Evolutionary conservation across 1,284 basidiomycete species (phyloP).

Genomic region (Melampsora americana): DNA sequence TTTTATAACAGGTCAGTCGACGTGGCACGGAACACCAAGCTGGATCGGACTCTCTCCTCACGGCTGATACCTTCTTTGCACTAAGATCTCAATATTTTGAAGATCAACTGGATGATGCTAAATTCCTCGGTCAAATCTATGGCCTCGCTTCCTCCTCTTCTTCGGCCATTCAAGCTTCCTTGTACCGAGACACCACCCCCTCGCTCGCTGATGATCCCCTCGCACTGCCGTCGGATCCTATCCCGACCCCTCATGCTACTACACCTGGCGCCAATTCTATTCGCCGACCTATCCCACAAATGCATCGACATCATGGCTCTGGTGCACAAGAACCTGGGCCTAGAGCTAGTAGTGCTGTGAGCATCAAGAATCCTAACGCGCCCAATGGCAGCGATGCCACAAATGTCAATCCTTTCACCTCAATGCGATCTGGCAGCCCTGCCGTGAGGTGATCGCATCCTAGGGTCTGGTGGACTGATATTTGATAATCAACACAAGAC

Average conservation of each 20-base stretch:
- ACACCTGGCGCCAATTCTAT: not conserved
- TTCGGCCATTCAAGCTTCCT: slow-evolving; percentile 17
- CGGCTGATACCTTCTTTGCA: slow-evolving; percentile 32
- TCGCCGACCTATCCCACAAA: slow-evolving; percentile 12
- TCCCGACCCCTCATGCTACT: slow-evolving; percentile 22
- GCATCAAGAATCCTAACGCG: slow-evolving; percentile 41
- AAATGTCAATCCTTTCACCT: slow-evolving; percentile 21
- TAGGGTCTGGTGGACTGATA: not conserved
- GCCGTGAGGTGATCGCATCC: slow-evolving; percentile 18
- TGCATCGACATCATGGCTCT: slow-evolving; percentile 25
- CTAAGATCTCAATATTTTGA: slow-evolving; percentile 35
- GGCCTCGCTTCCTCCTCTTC: slow-evolving; percentile 28
- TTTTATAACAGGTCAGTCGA: slow-evolving; percentile 22
- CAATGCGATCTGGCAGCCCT: slow-evolving; percentile 24
- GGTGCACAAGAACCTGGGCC: slow-evolving; percentile 32
- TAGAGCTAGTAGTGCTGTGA: slow-evolving; percentile 36
- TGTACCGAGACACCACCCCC: slow-evolving; percentile 27
- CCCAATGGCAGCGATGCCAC: slow-evolving; percentile 22
- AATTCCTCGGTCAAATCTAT: slow-evolving; percentile 38
- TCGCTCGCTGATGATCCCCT: slow-evolving; percentile 36
- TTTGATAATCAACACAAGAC: not conserved
- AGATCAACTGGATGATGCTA: slow-evolving; percentile 33
- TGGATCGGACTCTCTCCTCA: slow-evolving; percentile 37
- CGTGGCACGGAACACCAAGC: slow-evolving; percentile 38
- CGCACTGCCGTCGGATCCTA: slow-evolving; percentile 21